These are phyloP conservation scores for Ocimum tenuiflorum DNA, from an alignment of 257 asterid genomes.

Conservation along the genomic window DNA sequence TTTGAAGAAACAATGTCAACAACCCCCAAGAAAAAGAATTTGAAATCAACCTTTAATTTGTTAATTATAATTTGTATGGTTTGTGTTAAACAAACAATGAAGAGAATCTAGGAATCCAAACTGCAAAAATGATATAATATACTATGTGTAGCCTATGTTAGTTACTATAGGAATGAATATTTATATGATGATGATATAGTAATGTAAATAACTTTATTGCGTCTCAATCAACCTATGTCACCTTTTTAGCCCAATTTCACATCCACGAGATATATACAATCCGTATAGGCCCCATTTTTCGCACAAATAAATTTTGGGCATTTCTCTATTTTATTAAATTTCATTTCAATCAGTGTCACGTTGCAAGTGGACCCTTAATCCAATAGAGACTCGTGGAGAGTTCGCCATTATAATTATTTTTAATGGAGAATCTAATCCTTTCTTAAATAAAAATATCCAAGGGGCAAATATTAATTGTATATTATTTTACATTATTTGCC, in stretches of 20 bases:
- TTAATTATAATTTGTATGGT: too few relatives aligned
- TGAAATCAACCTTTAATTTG: too few relatives aligned
- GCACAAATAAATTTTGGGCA: conserved; percentile 20
- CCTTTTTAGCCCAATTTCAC: conserved; percentile 18
- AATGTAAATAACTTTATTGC: background rate
- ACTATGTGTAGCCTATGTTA: background rate
- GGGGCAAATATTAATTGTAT: background rate
- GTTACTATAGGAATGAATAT: background rate
- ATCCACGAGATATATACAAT: conserved; percentile 24
- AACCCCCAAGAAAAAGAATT: too few relatives aligned
- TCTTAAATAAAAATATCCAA: background rate
- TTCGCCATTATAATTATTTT: conserved; percentile 6
- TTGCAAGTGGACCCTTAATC: conserved; percentile 20
- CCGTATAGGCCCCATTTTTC: conserved; percentile 20
- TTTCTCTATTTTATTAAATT: background rate
- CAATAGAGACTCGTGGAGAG: conserved; percentile 23
- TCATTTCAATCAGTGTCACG: conserved; percentile 16
- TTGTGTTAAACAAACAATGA: too few relatives aligned
- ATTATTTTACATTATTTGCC: background rate
- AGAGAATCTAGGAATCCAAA: background rate
- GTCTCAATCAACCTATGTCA: conserved; percentile 30
- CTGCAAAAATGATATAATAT: too few relatives aligned
- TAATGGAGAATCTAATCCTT: conserved; percentile 14
- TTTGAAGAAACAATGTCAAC: too few relatives aligned
- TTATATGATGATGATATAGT: background rate